Evolutionary conservation across 164 flowering plant species (phyloP).

Genomic region (Vitis amurensis): DNA sequence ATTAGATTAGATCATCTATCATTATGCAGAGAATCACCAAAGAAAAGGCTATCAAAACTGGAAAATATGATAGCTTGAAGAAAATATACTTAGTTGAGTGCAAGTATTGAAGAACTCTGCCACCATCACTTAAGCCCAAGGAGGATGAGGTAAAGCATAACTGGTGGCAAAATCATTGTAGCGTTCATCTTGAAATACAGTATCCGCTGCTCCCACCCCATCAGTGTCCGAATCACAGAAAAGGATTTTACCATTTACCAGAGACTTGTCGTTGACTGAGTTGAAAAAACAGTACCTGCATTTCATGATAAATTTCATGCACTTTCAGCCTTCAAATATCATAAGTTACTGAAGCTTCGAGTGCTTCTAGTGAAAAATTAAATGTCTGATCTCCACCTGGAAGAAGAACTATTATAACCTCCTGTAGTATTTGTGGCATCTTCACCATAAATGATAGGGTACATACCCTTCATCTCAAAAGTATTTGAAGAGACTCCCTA

Average conservation of each 20-base stretch:
- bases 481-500: conserved; percentile 10
- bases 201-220: background rate
- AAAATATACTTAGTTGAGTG: too few relatives aligned
- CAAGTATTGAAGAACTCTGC: background rate
- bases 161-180: background rate
- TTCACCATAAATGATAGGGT: conserved; percentile 10
- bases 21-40: too few relatives aligned
- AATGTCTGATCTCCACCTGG: background rate
- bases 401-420: background rate
- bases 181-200: background rate
- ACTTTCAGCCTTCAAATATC: background rate
- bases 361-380: too few relatives aligned
- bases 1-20: background rate
- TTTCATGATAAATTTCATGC: background rate
- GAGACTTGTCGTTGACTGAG: conserved; percentile 15
- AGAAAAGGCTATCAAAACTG: too few relatives aligned
- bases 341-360: too few relatives aligned
- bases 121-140: background rate
- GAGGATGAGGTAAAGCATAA: background rate
- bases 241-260: conserved; percentile 14
- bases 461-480: background rate
- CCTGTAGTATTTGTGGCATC: background rate
- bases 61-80: too few relatives aligned
- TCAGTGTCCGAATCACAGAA: background rate
- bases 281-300: conserved; percentile 5